Percentiles rank a stretch among this genome's conserved stretches.
phyloP scores from a whole-genome alignment of 176 grass and related monocot genomes.

The Oryza nivara region DNA sequence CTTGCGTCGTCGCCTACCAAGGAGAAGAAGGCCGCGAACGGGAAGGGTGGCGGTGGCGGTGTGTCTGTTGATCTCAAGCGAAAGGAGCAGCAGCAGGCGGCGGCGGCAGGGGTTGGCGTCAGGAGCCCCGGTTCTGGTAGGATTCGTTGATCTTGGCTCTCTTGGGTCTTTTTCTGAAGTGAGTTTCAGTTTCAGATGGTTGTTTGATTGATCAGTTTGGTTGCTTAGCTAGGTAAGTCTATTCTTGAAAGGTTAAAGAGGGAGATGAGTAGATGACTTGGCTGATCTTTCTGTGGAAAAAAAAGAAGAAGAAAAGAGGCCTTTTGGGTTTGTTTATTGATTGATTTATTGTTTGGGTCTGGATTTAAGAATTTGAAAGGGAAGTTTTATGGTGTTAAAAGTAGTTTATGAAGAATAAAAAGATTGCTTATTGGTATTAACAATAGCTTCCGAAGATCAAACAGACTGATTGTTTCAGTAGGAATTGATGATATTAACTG shows the following conservation, averaged over 20 bases:
- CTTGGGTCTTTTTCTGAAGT: not conserved
- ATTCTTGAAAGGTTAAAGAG: slow-evolving; percentile 27
- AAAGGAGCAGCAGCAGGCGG: slow-evolving; percentile 38
- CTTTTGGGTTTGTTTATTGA: slow-evolving; percentile 31
- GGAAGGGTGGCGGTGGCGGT: slow-evolving; percentile 50
- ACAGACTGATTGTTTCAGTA: not conserved
- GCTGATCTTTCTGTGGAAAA: slow-evolving; percentile 40
- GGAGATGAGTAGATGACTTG: slow-evolving; percentile 9
- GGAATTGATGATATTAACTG: not conserved
- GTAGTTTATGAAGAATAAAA: slow-evolving; percentile 26
- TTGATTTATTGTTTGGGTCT: slow-evolving; percentile 22
- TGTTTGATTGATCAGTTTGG: slow-evolving; percentile 15
- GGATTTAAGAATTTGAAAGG: slow-evolving; percentile 17
- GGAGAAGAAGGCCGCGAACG: slow-evolving; percentile 42
- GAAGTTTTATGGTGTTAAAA: slow-evolving; percentile 13
- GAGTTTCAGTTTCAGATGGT: slow-evolving; percentile 8
- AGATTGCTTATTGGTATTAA: slow-evolving; percentile 10
- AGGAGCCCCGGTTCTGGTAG: slow-evolving; percentile 68
- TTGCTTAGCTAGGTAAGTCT: not conserved
- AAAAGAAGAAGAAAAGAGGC: slow-evolving; percentile 27
- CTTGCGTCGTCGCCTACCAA: slow-evolving; percentile 59
- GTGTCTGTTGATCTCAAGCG: slow-evolving; percentile 44
- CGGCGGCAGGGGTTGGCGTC: slow-evolving; percentile 17
- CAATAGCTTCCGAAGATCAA: slow-evolving; percentile 23
- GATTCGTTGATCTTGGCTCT: slow-evolving; percentile 30